Conservation (phyloP, 2,329 filamentous ascomycete genomes). For the Nannizziopsis arthrosporioides region DNA sequence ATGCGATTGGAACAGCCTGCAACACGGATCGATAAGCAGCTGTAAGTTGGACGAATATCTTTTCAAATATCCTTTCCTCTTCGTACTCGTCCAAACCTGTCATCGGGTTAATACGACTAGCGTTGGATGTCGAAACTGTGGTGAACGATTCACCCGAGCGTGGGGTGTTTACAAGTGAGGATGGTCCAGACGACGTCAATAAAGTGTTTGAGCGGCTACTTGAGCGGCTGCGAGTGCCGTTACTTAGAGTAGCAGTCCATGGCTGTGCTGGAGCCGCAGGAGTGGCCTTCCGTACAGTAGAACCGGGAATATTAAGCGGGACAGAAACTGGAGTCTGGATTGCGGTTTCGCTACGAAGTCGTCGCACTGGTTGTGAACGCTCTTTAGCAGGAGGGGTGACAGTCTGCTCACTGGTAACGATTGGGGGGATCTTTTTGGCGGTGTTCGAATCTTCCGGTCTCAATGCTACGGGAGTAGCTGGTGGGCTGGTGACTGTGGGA, state of each 20-base stretch:
- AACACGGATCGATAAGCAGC: constrained; percentile 62
- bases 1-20: constrained; percentile 57
- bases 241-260: constrained; percentile 23
- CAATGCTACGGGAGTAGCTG: constrained; percentile 11
- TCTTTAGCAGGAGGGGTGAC: constrained; percentile 38
- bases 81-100: constrained; percentile 56
- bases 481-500: constrained; percentile 19
- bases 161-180: constrained; percentile 52
- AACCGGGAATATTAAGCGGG: constrained; percentile 22
- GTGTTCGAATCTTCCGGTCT: constrained; percentile 21
- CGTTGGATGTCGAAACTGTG: constrained; percentile 34
- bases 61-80: constrained; percentile 71
- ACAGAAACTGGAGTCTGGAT: constrained; percentile 31
- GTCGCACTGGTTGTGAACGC: constrained; percentile 31
- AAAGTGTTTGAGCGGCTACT: constrained; percentile 45
- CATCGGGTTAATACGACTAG: constrained; percentile 42
- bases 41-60: constrained; percentile 65
- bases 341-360: constrained; percentile 42
- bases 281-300: constrained; percentile 22
- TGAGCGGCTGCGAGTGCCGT: constrained; percentile 31
- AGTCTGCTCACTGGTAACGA: constrained; percentile 23
- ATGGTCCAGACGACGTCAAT: constrained; percentile 37
- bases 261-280: constrained; percentile 17
- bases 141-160: constrained; percentile 72
- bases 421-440: constrained; percentile 15